These are phyloP conservation scores for Geotrichum fermentans DNA, from an alignment of 1,139 yeast species.

Conservation along the genomic window DNA sequence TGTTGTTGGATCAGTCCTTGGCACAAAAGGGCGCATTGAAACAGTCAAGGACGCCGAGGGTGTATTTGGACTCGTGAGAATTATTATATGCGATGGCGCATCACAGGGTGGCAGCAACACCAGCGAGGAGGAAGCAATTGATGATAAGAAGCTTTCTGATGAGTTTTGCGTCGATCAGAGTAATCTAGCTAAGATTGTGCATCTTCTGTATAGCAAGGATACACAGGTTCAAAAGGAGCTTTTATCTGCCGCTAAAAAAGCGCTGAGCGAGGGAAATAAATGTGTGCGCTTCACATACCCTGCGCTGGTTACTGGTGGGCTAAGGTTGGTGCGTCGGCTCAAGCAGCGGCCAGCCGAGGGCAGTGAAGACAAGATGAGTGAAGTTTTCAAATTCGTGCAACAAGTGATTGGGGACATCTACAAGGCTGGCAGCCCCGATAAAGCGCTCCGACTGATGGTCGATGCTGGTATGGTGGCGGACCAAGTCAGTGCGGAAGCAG, in stretches of 20 bases:
- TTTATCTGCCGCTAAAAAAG: slow-evolving; percentile 52
- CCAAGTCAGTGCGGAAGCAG: slow-evolving; percentile 57
- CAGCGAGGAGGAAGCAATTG: neutral
- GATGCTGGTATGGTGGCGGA: slow-evolving; percentile 62
- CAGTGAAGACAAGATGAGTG: slow-evolving; percentile 40
- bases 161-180: slow-evolving; percentile 53
- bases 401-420: slow-evolving; percentile 65
- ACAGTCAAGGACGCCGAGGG: slow-evolving; percentile 38
- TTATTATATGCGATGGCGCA: slow-evolving; percentile 34
- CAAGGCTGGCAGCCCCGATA: slow-evolving; percentile 48
- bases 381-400: slow-evolving; percentile 69
- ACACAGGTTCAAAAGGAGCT: slow-evolving; percentile 52
- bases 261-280: slow-evolving; percentile 50
- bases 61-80: slow-evolving; percentile 38
- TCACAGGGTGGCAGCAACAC: neutral
- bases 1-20: slow-evolving; percentile 17
- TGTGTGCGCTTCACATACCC: slow-evolving; percentile 64
- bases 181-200: slow-evolving; percentile 65
- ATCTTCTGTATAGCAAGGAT: slow-evolving; percentile 50
- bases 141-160: slow-evolving; percentile 26
- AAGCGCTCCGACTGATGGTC: slow-evolving; percentile 46
- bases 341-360: slow-evolving; percentile 30
- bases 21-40: slow-evolving; percentile 24
- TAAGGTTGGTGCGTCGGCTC: slow-evolving; percentile 54
- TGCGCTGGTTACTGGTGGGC: slow-evolving; percentile 57